A percentile compares a stretch with the other conserved stretches of the same genome.
These are phyloP conservation scores for Luffa acutangula DNA, from an alignment of 306 rosid species.

Conservation along the genomic window DNA sequence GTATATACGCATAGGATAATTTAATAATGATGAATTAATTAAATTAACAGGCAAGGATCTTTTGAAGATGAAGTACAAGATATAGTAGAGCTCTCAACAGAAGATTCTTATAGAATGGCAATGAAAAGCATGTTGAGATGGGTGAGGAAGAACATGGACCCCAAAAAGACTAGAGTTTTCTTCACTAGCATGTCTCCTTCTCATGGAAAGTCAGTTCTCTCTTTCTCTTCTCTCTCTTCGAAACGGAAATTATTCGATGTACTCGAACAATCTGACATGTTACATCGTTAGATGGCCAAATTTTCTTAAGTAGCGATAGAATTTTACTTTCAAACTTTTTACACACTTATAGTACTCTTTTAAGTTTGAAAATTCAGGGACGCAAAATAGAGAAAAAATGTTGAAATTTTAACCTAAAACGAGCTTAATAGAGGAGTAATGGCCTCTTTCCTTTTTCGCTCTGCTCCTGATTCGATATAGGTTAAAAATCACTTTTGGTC, in stretches of 20 bases:
- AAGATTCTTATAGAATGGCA: conserved; percentile 90
- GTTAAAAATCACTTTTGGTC: too few species aligned
- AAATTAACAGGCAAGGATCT: conserved; percentile 53
- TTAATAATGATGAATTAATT: not conserved
- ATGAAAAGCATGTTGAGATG: conserved; percentile 93
- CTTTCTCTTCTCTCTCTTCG: not conserved
- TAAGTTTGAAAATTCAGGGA: too few species aligned
- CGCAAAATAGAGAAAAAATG: too few species aligned
- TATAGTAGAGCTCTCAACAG: conserved; percentile 51
- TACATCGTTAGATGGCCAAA: not conserved
- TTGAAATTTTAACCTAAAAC: not conserved
- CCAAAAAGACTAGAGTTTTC: conserved; percentile 75
- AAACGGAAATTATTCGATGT: not conserved
- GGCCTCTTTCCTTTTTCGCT: not conserved
- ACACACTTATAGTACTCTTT: too few species aligned
- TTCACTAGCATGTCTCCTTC: conserved; percentile 99
- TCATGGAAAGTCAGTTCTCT: conserved; percentile 52
- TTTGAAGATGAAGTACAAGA: conserved; percentile 71
- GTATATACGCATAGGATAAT: not conserved
- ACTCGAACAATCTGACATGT: not conserved
- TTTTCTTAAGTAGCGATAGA: too few species aligned
- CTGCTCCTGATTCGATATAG: not conserved
- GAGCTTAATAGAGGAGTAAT: not conserved
- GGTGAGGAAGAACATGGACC: conserved; percentile 78
- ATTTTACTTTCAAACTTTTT: too few species aligned